Base-by-base conservation (phyloP, 257 asterid species). In the Echium plantagineum region DNA sequence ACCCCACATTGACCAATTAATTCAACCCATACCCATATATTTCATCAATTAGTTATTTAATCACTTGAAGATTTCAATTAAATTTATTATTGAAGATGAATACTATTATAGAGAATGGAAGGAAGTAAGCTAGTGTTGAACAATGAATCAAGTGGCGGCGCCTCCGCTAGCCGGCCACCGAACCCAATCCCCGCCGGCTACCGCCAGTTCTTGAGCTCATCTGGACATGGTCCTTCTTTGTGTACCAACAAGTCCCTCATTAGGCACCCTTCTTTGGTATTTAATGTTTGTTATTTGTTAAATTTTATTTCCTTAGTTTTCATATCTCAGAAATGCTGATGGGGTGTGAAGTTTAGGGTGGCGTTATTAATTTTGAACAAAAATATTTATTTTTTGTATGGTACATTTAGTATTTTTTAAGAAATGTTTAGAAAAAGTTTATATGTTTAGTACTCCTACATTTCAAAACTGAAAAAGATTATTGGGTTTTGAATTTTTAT, bases 231-330 rank as follows among this genome's bases (percentile, higher is more conserved):
- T 30, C 74, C 62, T 42, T 70, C 77, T 49, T 59, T 80, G 67
- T 59, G 81, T 63, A 28, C 13, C 47, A 42, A 70, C 19, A 79
- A 78, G 77, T 66, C 83, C 19, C 82, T 90, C 20, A 63, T 82
- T 72, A 85, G 90, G 12, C 94, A 83, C 57, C 76, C 80, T 15
- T 84, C 96, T 54, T 69, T 90, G 94, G 97, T 83, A 73, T 49
- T 12, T 51, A 5, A 55, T 46, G 60, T 3, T 9, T 32, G 46
- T 15, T 63, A 7, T 42, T 18, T 20, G 46, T 46, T 46, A 55
- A 26, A 15, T 13, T 26, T 1, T 60, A 22, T 13, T 59, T 49
- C 62, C 21, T 32, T 20, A 4, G 35, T 48, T 7, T 46, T 24
- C 26, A 1, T 1, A 24, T 24, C 26, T 24, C 26, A 28, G 5